Evolutionary conservation across 805 yeast genomes (phyloP), one percentile per base, ranked within the genome.

Genomic region (Starmerella lactis-condensi): DNA sequence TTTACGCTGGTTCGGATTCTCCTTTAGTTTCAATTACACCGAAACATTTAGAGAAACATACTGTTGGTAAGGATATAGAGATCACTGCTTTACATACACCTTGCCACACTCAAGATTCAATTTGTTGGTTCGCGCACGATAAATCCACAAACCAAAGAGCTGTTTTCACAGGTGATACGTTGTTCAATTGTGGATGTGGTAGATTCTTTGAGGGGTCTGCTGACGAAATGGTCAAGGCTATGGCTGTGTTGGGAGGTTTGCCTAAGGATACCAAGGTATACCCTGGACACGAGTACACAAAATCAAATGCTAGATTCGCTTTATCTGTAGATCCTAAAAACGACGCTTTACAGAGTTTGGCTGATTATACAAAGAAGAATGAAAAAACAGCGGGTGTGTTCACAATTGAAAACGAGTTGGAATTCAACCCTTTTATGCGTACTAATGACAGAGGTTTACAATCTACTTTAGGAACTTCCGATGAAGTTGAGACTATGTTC

Each of bases 201-300:
- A 63, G 96, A 32, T 89, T 89, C 55, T 89, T 89, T 50, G 99
- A 89, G 56, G 98, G 98, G 2, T 60, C 64, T 9, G 82, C 83
- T 1, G 55, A 53, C 24, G 75, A 89, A 48, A 89, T 89, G 99
- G 66, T 74, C 42, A 39, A 43, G 1, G 66, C 92, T 0, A 61
- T 89, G 45, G 71, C 69, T 43, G 51, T 57, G 13, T 59, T 89
- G 36, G 30, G 39, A 8, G 6, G 12, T 8, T 60, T 85, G 31
- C 83, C 92, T 1, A 53, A 57, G 14, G 74, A 69, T 7, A 81
- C 95, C 0, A 51, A 53, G 23, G 82, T 83, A 2, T 85, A 69
- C 48, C 85, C 95, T 2, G 99, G 99, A 2, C 99, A 89, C 53
- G 99, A 89, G 56, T 89, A 89, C 56, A 89, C 98, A 5, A 65